Conservation (phyloP, 257 asterid species). For the Petunia axillaris region DNA sequence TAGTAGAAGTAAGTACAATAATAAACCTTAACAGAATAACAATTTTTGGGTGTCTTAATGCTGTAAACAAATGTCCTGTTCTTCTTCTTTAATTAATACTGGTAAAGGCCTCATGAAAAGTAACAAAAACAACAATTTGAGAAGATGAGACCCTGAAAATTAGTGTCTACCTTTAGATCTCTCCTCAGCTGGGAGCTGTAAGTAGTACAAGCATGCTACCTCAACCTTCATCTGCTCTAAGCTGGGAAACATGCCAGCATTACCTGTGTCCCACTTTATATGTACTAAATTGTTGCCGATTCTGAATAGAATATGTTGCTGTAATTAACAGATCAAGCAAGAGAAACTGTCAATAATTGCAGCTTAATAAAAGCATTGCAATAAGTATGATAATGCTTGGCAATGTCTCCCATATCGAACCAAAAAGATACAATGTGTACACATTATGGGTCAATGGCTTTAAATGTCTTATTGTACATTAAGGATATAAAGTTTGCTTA, state of each 20-base stretch:
- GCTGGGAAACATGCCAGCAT: conserved; percentile 49
- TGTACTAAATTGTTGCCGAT: conserved; percentile 57
- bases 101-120: conserved; percentile 12
- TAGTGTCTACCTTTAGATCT: conserved; percentile 66
- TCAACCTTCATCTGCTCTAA: conserved; percentile 76
- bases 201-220: conserved; percentile 81
- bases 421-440: not conserved
- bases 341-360: conserved; percentile 19
- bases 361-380: conserved; percentile 13
- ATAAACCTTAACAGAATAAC: not conserved
- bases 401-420: not conserved
- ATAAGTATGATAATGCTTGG: not conserved
- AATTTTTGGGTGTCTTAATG: not conserved
- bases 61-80: not conserved
- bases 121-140: conserved; percentile 11
- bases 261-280: conserved; percentile 48
- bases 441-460: not conserved
- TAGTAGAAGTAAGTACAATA: not conserved
- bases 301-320: conserved; percentile 61
- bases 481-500: not conserved
- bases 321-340: conserved; percentile 43
- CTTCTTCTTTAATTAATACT: not conserved
- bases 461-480: not conserved
- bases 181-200: conserved; percentile 65
- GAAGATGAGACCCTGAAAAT: conserved; percentile 25